These are phyloP conservation scores for Hyaloscypha bicolor DNA, from an alignment of 495 filamentous ascomycete species.

Conservation along the genomic window DNA sequence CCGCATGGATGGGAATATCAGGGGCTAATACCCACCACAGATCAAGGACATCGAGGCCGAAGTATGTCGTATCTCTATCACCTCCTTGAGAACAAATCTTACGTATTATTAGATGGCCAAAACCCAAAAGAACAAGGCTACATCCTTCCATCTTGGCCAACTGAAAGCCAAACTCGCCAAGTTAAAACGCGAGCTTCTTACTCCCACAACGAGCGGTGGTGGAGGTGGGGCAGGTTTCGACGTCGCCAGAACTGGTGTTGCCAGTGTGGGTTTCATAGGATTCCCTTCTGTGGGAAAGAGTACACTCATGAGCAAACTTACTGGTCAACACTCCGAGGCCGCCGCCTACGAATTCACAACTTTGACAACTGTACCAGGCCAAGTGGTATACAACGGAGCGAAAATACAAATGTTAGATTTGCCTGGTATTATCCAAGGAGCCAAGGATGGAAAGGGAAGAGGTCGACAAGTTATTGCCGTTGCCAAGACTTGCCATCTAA, in stretches of 20 bases:
- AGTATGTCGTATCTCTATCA: constrained; percentile 45
- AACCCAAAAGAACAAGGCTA: constrained; percentile 98
- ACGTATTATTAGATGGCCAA: constrained; percentile 72
- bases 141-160: constrained; percentile 84
- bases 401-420: constrained; percentile 99
- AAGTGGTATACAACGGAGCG: constrained; percentile 95
- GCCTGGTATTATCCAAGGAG: constrained; percentile 97
- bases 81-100: constrained; percentile 15
- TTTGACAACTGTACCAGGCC: constrained; percentile 93
- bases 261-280: constrained; percentile 82
- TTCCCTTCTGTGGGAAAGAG: constrained; percentile 98
- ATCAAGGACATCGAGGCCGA: constrained; percentile 98
- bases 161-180: constrained; percentile 98
- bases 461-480: constrained; percentile 99
- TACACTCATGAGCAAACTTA: constrained; percentile 92
- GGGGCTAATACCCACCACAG: constrained; percentile 48
- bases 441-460: constrained; percentile 97
- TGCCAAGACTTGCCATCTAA: constrained; percentile 97
- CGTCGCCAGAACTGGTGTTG: constrained; percentile 96
- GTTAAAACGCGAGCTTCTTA: constrained; percentile 92
- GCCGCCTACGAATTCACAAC: constrained; percentile 99
- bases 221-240: constrained; percentile 93
- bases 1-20: background rate
- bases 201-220: constrained; percentile 77
- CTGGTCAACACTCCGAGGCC: constrained; percentile 94